Conservation (phyloP, 805 yeast species). For the Brettanomyces sp. region DNA sequence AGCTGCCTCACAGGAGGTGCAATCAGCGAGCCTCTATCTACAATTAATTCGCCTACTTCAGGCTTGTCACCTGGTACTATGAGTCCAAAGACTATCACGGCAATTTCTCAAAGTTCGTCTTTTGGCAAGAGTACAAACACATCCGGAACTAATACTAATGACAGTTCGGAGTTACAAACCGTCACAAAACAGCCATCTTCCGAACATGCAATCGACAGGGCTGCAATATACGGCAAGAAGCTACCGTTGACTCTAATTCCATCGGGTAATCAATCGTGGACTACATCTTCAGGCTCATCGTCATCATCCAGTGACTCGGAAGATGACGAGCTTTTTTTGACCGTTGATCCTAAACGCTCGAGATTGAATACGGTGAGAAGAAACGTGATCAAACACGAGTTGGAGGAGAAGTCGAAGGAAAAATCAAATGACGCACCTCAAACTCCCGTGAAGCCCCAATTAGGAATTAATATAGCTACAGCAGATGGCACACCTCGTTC, state of each 20-base stretch:
- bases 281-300: not conserved
- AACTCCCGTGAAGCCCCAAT: too few species aligned
- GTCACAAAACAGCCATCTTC: too few species aligned
- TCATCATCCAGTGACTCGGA: conserved; percentile 5
- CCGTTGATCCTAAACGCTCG: conserved; percentile 6
- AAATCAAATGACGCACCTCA: too few species aligned
- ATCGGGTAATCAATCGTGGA: not conserved
- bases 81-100: not conserved
- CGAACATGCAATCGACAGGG: conserved; percentile 6
- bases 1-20: not conserved
- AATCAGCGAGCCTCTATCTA: not conserved
- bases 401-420: too few species aligned
- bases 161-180: not conserved
- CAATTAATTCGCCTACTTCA: not conserved
- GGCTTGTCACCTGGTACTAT: not conserved
- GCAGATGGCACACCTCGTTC: too few species aligned
- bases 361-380: not conserved
- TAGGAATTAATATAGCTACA: too few species aligned
- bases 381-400: too few species aligned
- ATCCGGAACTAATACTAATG: not conserved
- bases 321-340: conserved; percentile 11
- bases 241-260: conserved; percentile 1
- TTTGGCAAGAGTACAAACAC: not conserved
- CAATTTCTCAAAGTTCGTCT: not conserved
- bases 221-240: conserved; percentile 13